Base-by-base conservation (phyloP, 768 basidiomycete species). In the Lactifluus volemus region DNA sequence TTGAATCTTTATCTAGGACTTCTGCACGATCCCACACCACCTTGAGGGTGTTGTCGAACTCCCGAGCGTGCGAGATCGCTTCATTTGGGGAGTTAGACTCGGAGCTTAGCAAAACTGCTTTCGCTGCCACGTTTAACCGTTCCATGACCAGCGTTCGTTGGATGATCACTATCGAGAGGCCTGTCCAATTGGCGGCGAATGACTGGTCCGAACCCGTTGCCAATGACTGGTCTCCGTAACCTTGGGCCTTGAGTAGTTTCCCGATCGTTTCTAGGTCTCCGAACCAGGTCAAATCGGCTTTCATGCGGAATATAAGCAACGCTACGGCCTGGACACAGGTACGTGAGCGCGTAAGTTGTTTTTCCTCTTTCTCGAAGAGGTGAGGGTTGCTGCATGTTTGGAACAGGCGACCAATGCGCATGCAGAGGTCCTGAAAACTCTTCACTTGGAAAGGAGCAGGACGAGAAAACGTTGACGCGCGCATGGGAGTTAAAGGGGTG, bases 171-270 rank as follows among this genome's bases (percentile, higher is more conserved):
- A 65, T 47, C 1, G 64, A 50, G 44, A 65, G 61, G 44, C 61
- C 59, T 41, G 54, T 65, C 64, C 64, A 65, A 9, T 58, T 57
- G 17, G n/a, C 51, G 0, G 54, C 42, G 19, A 65, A 65, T n/a
- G 55, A 50, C 32, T 39, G 25, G 19, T 65, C 53, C 45, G 44
- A 49, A 25, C 51, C 56, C 1, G 38, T 45, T 25, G 36, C 42
- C 17, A 49, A 44, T 49, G 38, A 25, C n/a, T n/a, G n/a, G n/a
- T n/a, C n/a, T n/a, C n/a, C 49, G n/a, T 21, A 38, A 7, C 59
- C 63, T 9, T 58, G 57, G 8, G 59, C 49, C 9, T 17, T 38
- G 41, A 65, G 64, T 1, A 61, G 17, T 11, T 34, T 34, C 32
- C 32, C 32, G 32, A 34, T 34, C 6, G 51, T 53, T 6, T 48